Conservation (phyloP, 2,329 filamentous ascomycete species). For the Talaromyces pinophilus region DNA sequence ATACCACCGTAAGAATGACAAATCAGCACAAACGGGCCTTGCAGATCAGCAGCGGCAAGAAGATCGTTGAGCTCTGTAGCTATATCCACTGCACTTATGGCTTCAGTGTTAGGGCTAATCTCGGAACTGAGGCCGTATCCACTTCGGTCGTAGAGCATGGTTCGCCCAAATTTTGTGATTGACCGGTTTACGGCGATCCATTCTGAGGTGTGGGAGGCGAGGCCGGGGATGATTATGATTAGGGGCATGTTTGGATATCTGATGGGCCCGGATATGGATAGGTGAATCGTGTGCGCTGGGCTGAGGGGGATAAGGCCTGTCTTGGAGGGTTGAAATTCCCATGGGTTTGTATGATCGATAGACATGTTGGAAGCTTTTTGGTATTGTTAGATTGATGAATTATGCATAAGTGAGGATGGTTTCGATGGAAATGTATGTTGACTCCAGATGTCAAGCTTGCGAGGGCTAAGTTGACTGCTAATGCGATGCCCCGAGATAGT, state of each 20-base stretch:
- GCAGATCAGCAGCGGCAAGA: slow-evolving; percentile 20
- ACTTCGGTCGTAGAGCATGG: slow-evolving; percentile 30
- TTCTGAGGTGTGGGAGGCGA: slow-evolving; percentile 28
- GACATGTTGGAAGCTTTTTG: background rate
- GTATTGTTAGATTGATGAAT: background rate
- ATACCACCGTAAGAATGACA: slow-evolving; percentile 28
- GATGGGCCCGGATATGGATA: slow-evolving; percentile 28
- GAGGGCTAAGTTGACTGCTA: background rate
- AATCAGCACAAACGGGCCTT: slow-evolving; percentile 25
- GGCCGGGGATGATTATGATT: slow-evolving; percentile 29
- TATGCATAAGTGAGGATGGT: background rate
- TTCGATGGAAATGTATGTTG: background rate
- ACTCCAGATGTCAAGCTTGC: background rate
- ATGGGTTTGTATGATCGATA: slow-evolving; percentile 5
- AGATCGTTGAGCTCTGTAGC: slow-evolving; percentile 26
- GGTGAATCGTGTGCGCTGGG: slow-evolving; percentile 26
- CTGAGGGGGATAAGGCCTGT: slow-evolving; percentile 27
- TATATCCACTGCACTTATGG: slow-evolving; percentile 25
- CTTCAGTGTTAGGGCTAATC: slow-evolving; percentile 4
- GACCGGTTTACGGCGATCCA: slow-evolving; percentile 29
- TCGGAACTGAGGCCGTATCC: slow-evolving; percentile 29
- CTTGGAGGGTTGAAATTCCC: slow-evolving; percentile 18
- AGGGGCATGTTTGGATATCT: slow-evolving; percentile 27
- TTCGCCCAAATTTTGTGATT: slow-evolving; percentile 27
- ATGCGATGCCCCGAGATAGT: background rate